phyloP scores from a whole-genome alignment of 352 stramenopile genomes.

The Aphanomyces astaci region DNA sequence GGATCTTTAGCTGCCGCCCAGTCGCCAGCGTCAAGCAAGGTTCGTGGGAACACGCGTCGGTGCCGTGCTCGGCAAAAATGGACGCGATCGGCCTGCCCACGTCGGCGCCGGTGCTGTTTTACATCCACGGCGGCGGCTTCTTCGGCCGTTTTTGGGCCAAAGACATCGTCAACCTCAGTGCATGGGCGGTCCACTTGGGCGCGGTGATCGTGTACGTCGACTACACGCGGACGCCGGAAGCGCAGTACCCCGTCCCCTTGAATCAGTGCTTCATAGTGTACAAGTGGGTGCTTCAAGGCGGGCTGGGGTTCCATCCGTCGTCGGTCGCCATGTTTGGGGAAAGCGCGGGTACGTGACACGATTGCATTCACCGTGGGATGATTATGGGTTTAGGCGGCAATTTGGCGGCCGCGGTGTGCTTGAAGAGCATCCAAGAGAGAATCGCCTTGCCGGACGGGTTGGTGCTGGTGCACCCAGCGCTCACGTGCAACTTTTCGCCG shows the following conservation, averaged over 20 bases:
- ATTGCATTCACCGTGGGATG: not conserved
- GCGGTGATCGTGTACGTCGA: slow-evolving; percentile 84
- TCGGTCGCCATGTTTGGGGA: slow-evolving; percentile 76
- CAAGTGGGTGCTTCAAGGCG: slow-evolving; percentile 71
- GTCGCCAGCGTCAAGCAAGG: slow-evolving; percentile 52
- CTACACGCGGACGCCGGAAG: slow-evolving; percentile 75
- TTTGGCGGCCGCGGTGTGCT: slow-evolving; percentile 69
- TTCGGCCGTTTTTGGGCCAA: slow-evolving; percentile 84
- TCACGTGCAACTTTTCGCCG: slow-evolving; percentile 82
- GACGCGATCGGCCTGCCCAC: slow-evolving; percentile 59
- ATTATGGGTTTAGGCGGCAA: slow-evolving; percentile 59
- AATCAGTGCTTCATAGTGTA: slow-evolving; percentile 78
- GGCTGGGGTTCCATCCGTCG: slow-evolving; percentile 58
- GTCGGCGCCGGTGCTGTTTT: slow-evolving; percentile 64
- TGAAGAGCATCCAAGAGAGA: slow-evolving; percentile 76
- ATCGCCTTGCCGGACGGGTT: slow-evolving; percentile 63
- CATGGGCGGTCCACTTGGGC: slow-evolving; percentile 59
- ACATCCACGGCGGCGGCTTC: slow-evolving; percentile 82
- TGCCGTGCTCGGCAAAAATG: slow-evolving; percentile 50
- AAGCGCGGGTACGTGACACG: slow-evolving; percentile 55
- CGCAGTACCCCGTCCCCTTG: slow-evolving; percentile 66
- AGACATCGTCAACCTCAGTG: slow-evolving; percentile 66
- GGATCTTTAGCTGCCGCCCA: slow-evolving; percentile 59
- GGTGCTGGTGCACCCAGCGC: slow-evolving; percentile 85
- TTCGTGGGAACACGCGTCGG: slow-evolving; percentile 56